Evolutionary conservation across 306 rosid genomes (phyloP).

Genomic region (Dryas octopetala): DNA sequence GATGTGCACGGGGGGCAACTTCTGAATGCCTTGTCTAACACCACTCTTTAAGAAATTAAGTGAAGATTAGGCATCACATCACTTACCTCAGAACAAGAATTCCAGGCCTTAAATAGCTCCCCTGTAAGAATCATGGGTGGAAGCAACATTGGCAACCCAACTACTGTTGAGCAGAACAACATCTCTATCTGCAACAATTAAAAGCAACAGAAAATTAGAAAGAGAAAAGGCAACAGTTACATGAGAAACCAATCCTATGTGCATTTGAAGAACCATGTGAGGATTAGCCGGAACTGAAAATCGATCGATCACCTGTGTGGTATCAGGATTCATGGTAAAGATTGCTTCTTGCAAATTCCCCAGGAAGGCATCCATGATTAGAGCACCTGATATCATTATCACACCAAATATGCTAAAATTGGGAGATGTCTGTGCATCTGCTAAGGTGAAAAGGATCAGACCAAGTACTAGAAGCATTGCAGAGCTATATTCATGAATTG

Average conservation of each 20-base stretch:
- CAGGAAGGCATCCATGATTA: slow-evolving; percentile 62
- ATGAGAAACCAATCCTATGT: neutral
- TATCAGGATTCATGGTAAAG: slow-evolving; percentile 54
- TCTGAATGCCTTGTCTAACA: neutral
- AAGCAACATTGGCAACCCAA: slow-evolving; percentile 55
- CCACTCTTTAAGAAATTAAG: neutral
- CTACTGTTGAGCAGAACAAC: slow-evolving; percentile 66
- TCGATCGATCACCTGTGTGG: slow-evolving; percentile 44
- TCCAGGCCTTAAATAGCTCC: slow-evolving; percentile 62
- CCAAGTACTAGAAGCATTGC: slow-evolving; percentile 59
- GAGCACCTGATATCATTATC: slow-evolving; percentile 57
- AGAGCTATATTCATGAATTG: slow-evolving; percentile 52
- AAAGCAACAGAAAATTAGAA: neutral
- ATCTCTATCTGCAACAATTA: slow-evolving; percentile 49
- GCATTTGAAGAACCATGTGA: neutral
- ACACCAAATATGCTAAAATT: slow-evolving; percentile 53
- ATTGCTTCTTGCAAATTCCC: slow-evolving; percentile 72
- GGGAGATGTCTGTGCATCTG: slow-evolving; percentile 67
- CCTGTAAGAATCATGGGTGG: slow-evolving; percentile 64
- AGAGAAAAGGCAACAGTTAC: neutral
- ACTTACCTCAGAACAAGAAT: slow-evolving; percentile 52
- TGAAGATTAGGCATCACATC: neutral
- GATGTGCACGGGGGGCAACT: neutral
- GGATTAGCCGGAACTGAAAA: neutral
- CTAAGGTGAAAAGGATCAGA: slow-evolving; percentile 60